A percentile compares a stretch with the other conserved stretches of the same genome.
Conservation (phyloP, 1,284 basidiomycete species). For the Amylostereum areolatum region DNA sequence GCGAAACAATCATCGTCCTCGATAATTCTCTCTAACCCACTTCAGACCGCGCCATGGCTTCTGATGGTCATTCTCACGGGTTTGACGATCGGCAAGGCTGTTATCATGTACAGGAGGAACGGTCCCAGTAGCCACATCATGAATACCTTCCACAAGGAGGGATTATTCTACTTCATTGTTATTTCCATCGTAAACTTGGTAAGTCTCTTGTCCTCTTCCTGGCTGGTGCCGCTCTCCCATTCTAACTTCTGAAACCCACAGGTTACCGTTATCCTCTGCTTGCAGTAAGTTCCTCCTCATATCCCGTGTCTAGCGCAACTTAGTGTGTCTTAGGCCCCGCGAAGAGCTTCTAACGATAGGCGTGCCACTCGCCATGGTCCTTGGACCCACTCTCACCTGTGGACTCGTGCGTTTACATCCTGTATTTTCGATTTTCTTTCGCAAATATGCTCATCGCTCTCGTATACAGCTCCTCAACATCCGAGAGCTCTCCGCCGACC, state of each 20-base stretch:
- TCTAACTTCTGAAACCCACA: slow-evolving; percentile 11
- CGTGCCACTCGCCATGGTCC: slow-evolving; percentile 78
- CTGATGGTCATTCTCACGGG: slow-evolving; percentile 74
- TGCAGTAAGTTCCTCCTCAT: slow-evolving; percentile 39
- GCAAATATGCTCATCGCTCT: too few species aligned
- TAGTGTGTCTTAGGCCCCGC: slow-evolving; percentile 46
- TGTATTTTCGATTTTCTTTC: not conserved
- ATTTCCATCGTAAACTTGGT: slow-evolving; percentile 75
- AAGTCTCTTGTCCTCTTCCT: slow-evolving; percentile 5
- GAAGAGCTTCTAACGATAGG: slow-evolving; percentile 78
- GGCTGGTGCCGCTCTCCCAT: too few species aligned
- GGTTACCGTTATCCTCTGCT: slow-evolving; percentile 77
- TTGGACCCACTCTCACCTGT: slow-evolving; percentile 72
- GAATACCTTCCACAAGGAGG: slow-evolving; percentile 76
- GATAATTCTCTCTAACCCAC: too few species aligned
- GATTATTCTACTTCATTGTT: slow-evolving; percentile 75
- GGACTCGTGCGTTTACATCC: slow-evolving; percentile 45
- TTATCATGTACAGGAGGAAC: slow-evolving; percentile 62
- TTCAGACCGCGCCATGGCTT: slow-evolving; percentile 49
- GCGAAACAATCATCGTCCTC: too few species aligned
- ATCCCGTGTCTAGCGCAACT: too few species aligned
- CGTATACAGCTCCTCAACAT: slow-evolving; percentile 61
- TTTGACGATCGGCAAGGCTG: slow-evolving; percentile 72
- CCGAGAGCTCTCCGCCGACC: slow-evolving; percentile 53
- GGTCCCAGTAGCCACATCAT: slow-evolving; percentile 73